Evolutionary conservation across 306 rosid species (phyloP).

Genomic region (Cicer cuneatum): DNA sequence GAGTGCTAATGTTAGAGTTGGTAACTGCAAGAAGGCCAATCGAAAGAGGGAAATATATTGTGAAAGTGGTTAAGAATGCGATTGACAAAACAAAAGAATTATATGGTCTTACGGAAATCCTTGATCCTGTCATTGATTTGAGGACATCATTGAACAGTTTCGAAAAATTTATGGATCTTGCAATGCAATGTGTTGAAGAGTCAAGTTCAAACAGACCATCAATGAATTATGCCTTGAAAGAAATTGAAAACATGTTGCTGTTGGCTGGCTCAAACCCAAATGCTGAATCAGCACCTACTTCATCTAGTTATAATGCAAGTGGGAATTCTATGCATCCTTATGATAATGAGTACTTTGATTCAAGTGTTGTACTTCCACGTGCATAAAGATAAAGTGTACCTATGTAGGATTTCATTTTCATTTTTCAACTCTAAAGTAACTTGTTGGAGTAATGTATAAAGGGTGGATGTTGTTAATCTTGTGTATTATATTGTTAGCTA

Average conservation of each 20-base stretch:
- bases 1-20: constrained; percentile 75
- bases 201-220: constrained; percentile 59
- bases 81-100: constrained; percentile 56
- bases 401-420: not conserved
- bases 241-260: constrained; percentile 60
- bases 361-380: constrained; percentile 49
- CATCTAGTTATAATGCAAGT: constrained; percentile 51
- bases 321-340: constrained; percentile 54
- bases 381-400: constrained; percentile 30
- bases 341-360: constrained; percentile 40
- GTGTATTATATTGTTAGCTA: constrained; percentile 1
- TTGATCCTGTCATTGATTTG: constrained; percentile 55
- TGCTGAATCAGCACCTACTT: constrained; percentile 54
- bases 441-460: constrained; percentile 27
- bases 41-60: constrained; percentile 68
- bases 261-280: constrained; percentile 58
- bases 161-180: constrained; percentile 64
- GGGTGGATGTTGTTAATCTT: not conserved
- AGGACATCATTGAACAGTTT: constrained; percentile 51
- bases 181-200: constrained; percentile 67
- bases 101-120: constrained; percentile 45
- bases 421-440: constrained; percentile 12
- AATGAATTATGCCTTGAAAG: constrained; percentile 73
- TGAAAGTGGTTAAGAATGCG: constrained; percentile 55
- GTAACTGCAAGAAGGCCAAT: constrained; percentile 72